Conservation (phyloP, 495 filamentous ascomycete species). For the Penicillium cinerascens region DNA sequence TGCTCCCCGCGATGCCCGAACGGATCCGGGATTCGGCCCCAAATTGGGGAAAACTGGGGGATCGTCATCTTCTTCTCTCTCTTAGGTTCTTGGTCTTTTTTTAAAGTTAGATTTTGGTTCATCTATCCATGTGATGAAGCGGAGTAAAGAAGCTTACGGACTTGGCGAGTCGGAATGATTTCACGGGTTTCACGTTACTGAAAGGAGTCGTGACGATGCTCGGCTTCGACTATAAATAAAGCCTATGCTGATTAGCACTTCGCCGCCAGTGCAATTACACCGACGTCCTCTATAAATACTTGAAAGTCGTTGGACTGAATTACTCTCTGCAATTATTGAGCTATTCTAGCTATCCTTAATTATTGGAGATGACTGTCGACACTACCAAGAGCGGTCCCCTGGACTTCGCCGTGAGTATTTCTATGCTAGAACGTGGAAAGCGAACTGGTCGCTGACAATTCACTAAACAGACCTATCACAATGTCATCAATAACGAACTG, state of each 20-base stretch:
- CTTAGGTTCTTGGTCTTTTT: background rate
- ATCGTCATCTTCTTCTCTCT: background rate
- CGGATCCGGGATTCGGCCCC: background rate
- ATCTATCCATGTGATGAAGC: too few species aligned
- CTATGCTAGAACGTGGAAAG: background rate
- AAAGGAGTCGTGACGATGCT: background rate
- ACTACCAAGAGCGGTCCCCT: background rate
- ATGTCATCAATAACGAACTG: slow-evolving; percentile 39
- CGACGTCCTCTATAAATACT: background rate
- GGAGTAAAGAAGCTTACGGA: background rate
- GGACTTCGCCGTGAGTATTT: background rate
- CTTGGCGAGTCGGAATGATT: background rate
- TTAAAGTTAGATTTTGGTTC: too few species aligned
- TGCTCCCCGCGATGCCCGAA: too few species aligned
- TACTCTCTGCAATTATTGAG: too few species aligned
- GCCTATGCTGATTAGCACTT: background rate
- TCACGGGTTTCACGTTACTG: background rate
- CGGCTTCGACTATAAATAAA: background rate
- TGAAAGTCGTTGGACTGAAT: too few species aligned
- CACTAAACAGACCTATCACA: slow-evolving; percentile 25
- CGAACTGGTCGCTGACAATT: background rate
- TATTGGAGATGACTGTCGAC: background rate
- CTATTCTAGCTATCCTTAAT: background rate
- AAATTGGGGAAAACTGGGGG: background rate
- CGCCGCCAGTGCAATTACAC: background rate